phyloP scores from a whole-genome alignment of 1,284 basidiomycete genomes.

The Tilletia indica region DNA sequence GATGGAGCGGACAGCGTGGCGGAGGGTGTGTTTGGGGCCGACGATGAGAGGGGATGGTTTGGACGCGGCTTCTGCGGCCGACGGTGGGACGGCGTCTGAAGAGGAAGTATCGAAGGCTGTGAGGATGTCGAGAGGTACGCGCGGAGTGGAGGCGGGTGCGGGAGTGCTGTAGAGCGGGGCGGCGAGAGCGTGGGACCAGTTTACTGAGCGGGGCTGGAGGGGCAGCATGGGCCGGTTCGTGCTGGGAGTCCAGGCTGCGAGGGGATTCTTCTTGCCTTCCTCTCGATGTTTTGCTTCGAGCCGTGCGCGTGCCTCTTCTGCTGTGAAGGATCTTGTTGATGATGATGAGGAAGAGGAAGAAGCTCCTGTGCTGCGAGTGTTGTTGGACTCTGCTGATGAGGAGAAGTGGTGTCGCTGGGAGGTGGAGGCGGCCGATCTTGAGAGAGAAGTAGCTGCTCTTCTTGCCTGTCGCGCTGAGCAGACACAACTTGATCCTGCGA shows the following conservation, averaged over 20 bases:
- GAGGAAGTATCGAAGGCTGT: background rate
- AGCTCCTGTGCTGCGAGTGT: too few species aligned
- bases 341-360: background rate
- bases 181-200: background rate
- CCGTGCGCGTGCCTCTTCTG: background rate
- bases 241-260: background rate
- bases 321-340: background rate
- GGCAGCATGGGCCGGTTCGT: background rate
- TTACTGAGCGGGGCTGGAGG: background rate
- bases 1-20: conserved; percentile 11
- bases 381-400: too few species aligned
- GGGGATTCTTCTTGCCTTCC: background rate
- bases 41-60: background rate
- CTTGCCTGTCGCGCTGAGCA: background rate
- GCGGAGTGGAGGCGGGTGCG: background rate
- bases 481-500: background rate
- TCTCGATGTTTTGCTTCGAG: too few species aligned
- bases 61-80: background rate
- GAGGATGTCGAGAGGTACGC: conserved; percentile 10
- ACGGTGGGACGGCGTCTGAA: background rate
- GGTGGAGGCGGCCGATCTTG: background rate
- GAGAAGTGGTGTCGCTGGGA: too few species aligned
- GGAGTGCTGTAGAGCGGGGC: background rate
- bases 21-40: background rate
- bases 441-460: background rate